Base-by-base conservation (phyloP, 805 yeast species). In the Candida tallmaniae region DNA sequence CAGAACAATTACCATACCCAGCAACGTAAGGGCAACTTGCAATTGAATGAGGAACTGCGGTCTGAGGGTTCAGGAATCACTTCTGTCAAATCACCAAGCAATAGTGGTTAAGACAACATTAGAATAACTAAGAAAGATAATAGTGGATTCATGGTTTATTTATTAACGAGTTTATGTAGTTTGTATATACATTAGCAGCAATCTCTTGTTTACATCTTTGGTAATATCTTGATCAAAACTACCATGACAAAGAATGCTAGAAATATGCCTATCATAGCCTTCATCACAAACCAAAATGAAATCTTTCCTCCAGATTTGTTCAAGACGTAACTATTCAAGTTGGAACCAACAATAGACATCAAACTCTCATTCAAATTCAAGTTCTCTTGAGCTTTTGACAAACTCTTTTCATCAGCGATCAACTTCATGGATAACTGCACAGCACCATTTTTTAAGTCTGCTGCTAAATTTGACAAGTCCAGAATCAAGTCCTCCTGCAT, bases 391-490 rank as follows among this genome's bases (percentile, higher is more conserved):
- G 71, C 56, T 28, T 55, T 53, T 11, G 54, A 45, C 18, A 67
- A 47, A n/a, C 61, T 45, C 17, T 41, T 49, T 15, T 58, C 46
- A 41, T 66, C 72, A 23, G 58, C 68, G 14, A 46, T 46, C 11
- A 43, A 48, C 40, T 49, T 68, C 38, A 48, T 51, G 42, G 63
- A 74, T 13, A 65, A 62, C 5, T 49, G 46, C 20, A 62, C 42
- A 1, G 81, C 80, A 13, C 76, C 70, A 17, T 54, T 50, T 41
- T 70, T 74, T 42, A 77, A 63, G 6, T 61, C 54, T 6, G 63
- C 46, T 0, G 78, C 77, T 54, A 77, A 63, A 13, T 60, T 67
- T 3, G 69, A 50, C 31, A 77, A 56, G 26, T 77, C 80, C 19
- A 51, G 53, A 21, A 76, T 48, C 11, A 77, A 54, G 24, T 70